Base-by-base conservation (phyloP, 805 yeast species). In the Kazachstania psychrophila region DNA sequence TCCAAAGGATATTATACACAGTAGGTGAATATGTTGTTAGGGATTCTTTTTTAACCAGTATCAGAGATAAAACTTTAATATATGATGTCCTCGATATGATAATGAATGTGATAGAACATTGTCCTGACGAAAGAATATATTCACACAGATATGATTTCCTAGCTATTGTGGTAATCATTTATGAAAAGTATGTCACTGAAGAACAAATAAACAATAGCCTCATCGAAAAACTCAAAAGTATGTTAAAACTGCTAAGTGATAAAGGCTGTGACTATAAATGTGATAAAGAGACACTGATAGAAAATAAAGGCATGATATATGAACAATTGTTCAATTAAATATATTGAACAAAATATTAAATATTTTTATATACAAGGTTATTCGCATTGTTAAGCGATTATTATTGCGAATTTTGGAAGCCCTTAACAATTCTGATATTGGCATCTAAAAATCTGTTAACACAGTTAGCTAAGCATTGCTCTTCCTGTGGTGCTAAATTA, bases 381-480 rank as follows among this genome's bases (percentile, higher is more conserved):
- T n/a, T n/a, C n/a, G n/a, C n/a, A n/a, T n/a, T n/a, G n/a, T n/a
- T n/a, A n/a, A n/a, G n/a, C n/a, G n/a, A 17, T 10, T 5, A 11
- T 17, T 43, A 52, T 40, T 56, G 55, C 20, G 49, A 43, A 31
- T 49, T 46, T 46, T 60, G 64, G 31, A 60, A 37, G 31, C 67
- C 65, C 43, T 81, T 77, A 14, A 88, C 94, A 34, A 88, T 79
- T 62, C 78, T 74, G 56, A 83, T 79, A 60, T 87, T 88, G 26
- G 94, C 81, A 58, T 88, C 96, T 49, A 88, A 68, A 59, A 82
- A 88, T 47, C 94, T 65, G 62, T 83, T 80, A 48, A 88, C 75
- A 60, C 97, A 88, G 65, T 81, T 81, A 41, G 68, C 63, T 55
- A 88, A 64, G 58, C 96, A 88, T 24, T 66, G 60, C 47, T 79